Evolutionary conservation across 345 rosid species (phyloP).

Genomic region (Aegle marmelos): DNA sequence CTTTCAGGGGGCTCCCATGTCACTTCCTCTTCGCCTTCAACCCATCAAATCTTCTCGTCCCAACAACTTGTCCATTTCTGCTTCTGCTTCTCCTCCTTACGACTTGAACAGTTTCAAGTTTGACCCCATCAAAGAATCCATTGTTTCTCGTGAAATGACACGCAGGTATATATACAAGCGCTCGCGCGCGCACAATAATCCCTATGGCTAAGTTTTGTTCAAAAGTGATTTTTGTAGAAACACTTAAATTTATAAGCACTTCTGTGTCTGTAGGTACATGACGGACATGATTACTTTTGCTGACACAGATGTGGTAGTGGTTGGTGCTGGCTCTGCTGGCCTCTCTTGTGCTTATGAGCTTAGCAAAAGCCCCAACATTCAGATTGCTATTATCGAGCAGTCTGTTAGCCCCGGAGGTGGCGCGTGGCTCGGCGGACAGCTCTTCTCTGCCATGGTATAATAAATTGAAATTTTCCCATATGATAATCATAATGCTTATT

Average conservation of each 20-base stretch:
- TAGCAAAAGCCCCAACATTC: constrained; percentile 64
- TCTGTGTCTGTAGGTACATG: constrained; percentile 46
- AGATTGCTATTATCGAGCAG: constrained; percentile 66
- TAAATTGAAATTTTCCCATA: background rate
- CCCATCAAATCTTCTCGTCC: constrained; percentile 9
- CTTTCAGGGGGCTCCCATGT: constrained; percentile 41
- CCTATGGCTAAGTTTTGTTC: background rate
- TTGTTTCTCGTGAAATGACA: constrained; percentile 69
- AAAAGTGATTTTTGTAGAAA: background rate
- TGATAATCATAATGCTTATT: background rate
- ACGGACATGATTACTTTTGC: constrained; percentile 68
- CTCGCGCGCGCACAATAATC: background rate
- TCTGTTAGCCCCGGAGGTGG: constrained; percentile 90
- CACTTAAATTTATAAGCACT: background rate
- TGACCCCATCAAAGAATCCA: constrained; percentile 59
- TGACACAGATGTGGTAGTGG: constrained; percentile 66
- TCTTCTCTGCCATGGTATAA: constrained; percentile 72
- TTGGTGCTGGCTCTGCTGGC: constrained; percentile 79
- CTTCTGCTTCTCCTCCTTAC: constrained; percentile 36
- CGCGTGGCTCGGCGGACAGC: constrained; percentile 80
- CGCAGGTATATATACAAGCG: constrained; percentile 23
- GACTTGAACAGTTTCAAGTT: constrained; percentile 56
- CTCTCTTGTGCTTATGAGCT: constrained; percentile 68
- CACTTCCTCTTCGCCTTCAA: constrained; percentile 24
- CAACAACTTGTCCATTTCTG: constrained; percentile 3